These are phyloP conservation scores for Colletotrichum plurivorum DNA, from an alignment of 2,329 filamentous ascomycete species.

Conservation along the genomic window DNA sequence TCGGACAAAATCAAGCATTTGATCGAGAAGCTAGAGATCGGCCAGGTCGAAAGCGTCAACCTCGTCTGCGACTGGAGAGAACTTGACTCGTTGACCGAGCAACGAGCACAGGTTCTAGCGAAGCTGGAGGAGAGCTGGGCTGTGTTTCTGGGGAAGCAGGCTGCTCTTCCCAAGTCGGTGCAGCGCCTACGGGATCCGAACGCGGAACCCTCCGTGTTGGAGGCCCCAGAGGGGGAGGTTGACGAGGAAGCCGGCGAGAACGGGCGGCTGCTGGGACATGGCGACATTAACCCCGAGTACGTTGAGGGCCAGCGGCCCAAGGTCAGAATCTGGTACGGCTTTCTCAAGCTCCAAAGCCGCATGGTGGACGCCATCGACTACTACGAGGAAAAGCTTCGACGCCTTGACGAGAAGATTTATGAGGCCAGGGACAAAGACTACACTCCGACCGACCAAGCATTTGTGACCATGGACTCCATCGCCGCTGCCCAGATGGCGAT, in stretches of 20 bases:
- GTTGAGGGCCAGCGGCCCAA: constrained; percentile 72
- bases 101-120: constrained; percentile 75
- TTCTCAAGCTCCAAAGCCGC: constrained; percentile 78
- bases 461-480: constrained; percentile 97
- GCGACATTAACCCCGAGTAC: constrained; percentile 41
- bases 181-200: constrained; percentile 42
- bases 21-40: constrained; percentile 89
- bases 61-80: constrained; percentile 90
- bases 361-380: constrained; percentile 94
- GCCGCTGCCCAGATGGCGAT: constrained; percentile 95
- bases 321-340: constrained; percentile 83
- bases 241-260: constrained; percentile 68
- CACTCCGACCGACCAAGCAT: constrained; percentile 84
- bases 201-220: constrained; percentile 32
- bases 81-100: constrained; percentile 80
- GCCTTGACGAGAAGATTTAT: constrained; percentile 81
- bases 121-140: constrained; percentile 89
- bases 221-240: constrained; percentile 49
- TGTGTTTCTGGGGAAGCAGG: constrained; percentile 75
- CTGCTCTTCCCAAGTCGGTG: constrained; percentile 54
- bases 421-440: constrained; percentile 82
- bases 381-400: constrained; percentile 87
- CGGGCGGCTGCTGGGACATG: constrained; percentile 67
- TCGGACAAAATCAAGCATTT: constrained; percentile 89
- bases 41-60: constrained; percentile 88